Base-by-base conservation (phyloP, 176 grass and related monocot species). In the Ananas comosus region DNA sequence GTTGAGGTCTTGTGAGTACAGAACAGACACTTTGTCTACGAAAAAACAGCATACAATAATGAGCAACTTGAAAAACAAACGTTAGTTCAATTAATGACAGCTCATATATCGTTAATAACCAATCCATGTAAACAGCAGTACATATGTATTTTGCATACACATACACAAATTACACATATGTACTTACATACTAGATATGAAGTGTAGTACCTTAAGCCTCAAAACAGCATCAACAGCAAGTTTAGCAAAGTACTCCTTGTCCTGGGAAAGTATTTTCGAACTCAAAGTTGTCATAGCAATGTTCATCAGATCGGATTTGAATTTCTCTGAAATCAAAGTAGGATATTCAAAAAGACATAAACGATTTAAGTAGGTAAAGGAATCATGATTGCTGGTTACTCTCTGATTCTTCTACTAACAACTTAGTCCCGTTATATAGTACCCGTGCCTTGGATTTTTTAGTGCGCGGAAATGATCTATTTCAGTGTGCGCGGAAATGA, bases 241-340 rank as follows among this genome's bases (percentile, higher is more conserved):
- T 51, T 83, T 88, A 78, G 92, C 92, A 83, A 96, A 96, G 69
- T 96, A 91, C 65, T 96, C 92, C 73, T 96, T 96, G 64, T 96
- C 92, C 75, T 92, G 88, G 9, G 86, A 96, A 69, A 97, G 93
- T 53, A 97, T 97, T 85, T 97, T 97, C 48, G 93, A 97, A 71
- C 93, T 90, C 68, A 97, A 77, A 14, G 93, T 97, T 65, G 93
- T 90, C 93, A 88, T 97, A 11, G 93, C 93, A 42, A 92, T 97
- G n/a, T 97, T 97, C 86, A 92, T 92, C 33, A 97, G 85, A 88
- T 97, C 93, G 8, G 82, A 72, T 57, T 71, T 85, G 49, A 97
- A 97, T 50, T 85, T 97, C n/a, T 92, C 93, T 97, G 84, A 74
- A 79, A 24, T 18, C 58, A 79, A 81, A 64, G 13, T 21, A 78